phyloP scores from a whole-genome alignment of 441 rosid genomes.

The Viola pubescens region DNA sequence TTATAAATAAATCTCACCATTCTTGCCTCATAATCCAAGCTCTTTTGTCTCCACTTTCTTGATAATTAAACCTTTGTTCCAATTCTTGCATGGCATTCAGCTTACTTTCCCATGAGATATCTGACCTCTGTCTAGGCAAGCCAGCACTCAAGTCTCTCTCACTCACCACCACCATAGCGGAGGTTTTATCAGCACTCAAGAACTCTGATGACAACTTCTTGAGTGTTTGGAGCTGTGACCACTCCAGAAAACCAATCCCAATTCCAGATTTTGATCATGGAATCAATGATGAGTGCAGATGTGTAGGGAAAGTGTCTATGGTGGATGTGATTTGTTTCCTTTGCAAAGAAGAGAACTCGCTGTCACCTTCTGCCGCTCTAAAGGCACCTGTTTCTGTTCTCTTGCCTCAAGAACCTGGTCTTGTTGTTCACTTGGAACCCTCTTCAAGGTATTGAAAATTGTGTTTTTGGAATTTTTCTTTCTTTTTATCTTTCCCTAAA shows the following conservation, averaged over 20 bases:
- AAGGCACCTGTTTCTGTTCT: conserved; percentile 54
- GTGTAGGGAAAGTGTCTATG: conserved; percentile 76
- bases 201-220: conserved; percentile 47
- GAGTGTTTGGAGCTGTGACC: conserved; percentile 64
- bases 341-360: conserved; percentile 40
- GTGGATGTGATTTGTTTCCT: conserved; percentile 76
- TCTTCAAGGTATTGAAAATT: conserved; percentile 46
- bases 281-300: conserved; percentile 25
- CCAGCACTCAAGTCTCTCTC: conserved; percentile 61
- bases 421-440: conserved; percentile 53
- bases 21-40: not conserved
- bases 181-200: conserved; percentile 45
- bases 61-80: not conserved
- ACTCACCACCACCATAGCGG: conserved; percentile 40
- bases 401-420: conserved; percentile 36
- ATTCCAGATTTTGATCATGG: conserved; percentile 4
- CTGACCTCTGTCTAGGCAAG: conserved; percentile 86
- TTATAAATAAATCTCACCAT: no score
- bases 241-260: conserved; percentile 3
- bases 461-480: conserved; percentile 4
- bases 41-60: not conserved
- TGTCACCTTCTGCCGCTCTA: conserved; percentile 44
- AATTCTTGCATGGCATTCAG: conserved; percentile 57
- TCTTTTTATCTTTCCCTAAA: not conserved
- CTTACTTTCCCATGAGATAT: conserved; percentile 45